Evolutionary conservation across 1,284 basidiomycete genomes (phyloP), one percentile per base, ranked within the genome.

Genomic region (Papiliotrema flavescens): DNA sequence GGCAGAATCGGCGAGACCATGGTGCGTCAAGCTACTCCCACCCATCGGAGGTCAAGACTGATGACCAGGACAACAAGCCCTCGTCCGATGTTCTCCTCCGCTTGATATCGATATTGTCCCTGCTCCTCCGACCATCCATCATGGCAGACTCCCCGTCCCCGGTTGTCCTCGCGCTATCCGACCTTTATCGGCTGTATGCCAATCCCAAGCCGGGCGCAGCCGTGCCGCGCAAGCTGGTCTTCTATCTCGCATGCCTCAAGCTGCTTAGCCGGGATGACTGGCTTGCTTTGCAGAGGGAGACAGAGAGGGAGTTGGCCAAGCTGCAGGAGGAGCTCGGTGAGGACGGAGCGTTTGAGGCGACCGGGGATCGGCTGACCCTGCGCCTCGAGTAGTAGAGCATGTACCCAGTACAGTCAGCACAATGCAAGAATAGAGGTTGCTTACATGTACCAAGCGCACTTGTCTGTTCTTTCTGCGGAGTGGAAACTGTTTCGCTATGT

Each of bases 121-220:
- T 13, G 1, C 54, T 76, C 0, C 35, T 75, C 1, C 68, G 70
- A 23, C 73, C 75, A 1, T 68, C 73, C 0, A 59, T 73, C 11
- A 59, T 67, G 23, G 57, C 66, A 2, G 47, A 61, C 3, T 56
- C 60, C 2, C 54, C 62, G n/a, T 70, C 69, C 0, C 55, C 52
- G 8, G 37, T 65, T 2, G 43, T 63, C 1, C 49, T 59, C 11
- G 50, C 67, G 3, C 48, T 75, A 1, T 65, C 63, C 2, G 73
- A 76, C 54, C 35, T 69, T 19, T 64, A 70, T 47, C 2, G 32
- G 0, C 54, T 72, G 1, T 67, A 55, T 40, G 43, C 62, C 0
- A 35, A 17, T 2, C 50, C 63, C 2, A 59, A 57, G 44, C 28
- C 51, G n/a, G 57, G 51, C 8, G 60, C 43, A 8, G 56, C 62